These are phyloP conservation scores for Cyclocybe aegerita DNA, from an alignment of 768 basidiomycete species.

Conservation along the genomic window DNA sequence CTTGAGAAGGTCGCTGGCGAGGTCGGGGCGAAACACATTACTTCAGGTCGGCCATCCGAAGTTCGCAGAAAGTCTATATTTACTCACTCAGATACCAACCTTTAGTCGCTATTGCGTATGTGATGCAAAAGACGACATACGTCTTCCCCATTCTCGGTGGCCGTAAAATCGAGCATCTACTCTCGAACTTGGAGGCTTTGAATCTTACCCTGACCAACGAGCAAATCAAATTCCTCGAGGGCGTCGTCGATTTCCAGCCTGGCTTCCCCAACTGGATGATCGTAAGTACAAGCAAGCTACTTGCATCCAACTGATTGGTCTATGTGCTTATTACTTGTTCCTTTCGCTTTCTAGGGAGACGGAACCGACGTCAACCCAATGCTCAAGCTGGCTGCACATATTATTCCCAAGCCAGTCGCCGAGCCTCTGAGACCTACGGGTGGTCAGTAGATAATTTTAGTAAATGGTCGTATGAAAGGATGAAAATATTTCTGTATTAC, in stretches of 20 bases:
- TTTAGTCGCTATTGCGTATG: slow-evolving; percentile 8
- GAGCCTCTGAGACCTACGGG: too few species aligned
- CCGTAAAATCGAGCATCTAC: slow-evolving; percentile 50
- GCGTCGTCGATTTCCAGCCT: slow-evolving; percentile 37
- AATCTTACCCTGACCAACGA: slow-evolving; percentile 42
- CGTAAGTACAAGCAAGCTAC: slow-evolving; percentile 18
- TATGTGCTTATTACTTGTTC: too few species aligned
- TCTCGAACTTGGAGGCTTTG: slow-evolving; percentile 50
- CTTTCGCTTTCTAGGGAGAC: too few species aligned
- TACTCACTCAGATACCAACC: too few species aligned
- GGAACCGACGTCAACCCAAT: too few species aligned
- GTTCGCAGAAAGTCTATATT: too few species aligned
- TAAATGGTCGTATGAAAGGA: too few species aligned
- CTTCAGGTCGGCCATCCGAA: slow-evolving; percentile 32
- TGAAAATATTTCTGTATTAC: too few species aligned
- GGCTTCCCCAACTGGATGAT: slow-evolving; percentile 43
- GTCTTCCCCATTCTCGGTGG: slow-evolving; percentile 55
- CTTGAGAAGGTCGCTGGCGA: slow-evolving; percentile 49
- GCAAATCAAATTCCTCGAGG: slow-evolving; percentile 47
- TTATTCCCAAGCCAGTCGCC: too few species aligned
- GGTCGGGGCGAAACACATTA: slow-evolving; percentile 43
- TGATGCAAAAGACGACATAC: slow-evolving; percentile 52
- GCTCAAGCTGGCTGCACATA: too few species aligned
- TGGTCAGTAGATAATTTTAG: too few species aligned
- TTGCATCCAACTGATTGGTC: too few species aligned